phyloP scores from a whole-genome alignment of 345 rosid species.

The Bruguiera gymnorhiza region DNA sequence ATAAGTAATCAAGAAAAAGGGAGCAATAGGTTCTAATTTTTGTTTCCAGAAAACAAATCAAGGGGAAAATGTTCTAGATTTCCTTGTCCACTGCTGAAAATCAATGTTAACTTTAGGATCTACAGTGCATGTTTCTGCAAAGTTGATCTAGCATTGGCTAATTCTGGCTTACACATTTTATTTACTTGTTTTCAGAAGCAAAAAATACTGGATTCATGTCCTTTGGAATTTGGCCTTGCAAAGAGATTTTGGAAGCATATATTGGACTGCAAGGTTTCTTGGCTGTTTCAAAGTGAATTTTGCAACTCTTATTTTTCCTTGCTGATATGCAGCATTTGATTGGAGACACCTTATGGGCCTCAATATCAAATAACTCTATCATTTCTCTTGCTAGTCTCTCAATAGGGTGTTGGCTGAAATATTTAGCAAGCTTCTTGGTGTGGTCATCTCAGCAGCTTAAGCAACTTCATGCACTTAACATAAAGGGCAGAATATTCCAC shows the following conservation, averaged over 20 bases:
- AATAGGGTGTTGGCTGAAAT: too few relatives aligned
- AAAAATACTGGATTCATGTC: constrained; percentile 63
- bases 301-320: not conserved
- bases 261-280: constrained; percentile 65
- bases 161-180: not conserved
- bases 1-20: too few relatives aligned
- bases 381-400: constrained; percentile 44
- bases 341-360: constrained; percentile 77
- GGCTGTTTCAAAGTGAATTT: constrained; percentile 8
- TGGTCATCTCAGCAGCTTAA: too few relatives aligned
- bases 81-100: too few relatives aligned
- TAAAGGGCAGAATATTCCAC: too few relatives aligned
- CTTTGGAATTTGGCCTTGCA: constrained; percentile 59
- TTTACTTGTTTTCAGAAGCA: constrained; percentile 58
- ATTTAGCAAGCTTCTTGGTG: too few relatives aligned
- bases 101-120: too few relatives aligned
- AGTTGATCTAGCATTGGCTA: not conserved
- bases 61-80: too few relatives aligned
- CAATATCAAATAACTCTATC: constrained; percentile 62
- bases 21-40: too few relatives aligned
- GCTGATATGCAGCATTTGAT: constrained; percentile 43
- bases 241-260: constrained; percentile 95
- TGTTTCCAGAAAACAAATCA: too few relatives aligned
- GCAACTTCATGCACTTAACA: too few relatives aligned
- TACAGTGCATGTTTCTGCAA: not conserved